Evolutionary conservation across 2,329 filamentous ascomycete genomes (phyloP), one percentile per base, ranked within the genome.

Genomic region (Exserohilum rostratum): DNA sequence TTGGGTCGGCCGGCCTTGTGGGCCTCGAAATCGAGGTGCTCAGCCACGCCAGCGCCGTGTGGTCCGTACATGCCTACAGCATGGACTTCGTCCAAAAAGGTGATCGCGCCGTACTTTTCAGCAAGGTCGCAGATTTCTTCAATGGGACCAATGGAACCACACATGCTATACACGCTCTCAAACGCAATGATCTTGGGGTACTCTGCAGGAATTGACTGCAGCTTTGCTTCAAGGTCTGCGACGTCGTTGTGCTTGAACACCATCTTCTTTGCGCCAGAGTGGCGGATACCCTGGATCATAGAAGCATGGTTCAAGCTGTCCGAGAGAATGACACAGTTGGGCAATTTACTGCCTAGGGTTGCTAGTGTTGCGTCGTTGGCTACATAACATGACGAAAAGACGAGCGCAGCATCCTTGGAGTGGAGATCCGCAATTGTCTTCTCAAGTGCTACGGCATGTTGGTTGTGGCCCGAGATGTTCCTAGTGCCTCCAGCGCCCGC

Each of bases 81-180:
- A 79, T 99, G 95, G 58, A 99, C 95, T 85, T 99, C 95, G 74
- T 99, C 95, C 73, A 97, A 82, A 77, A 99, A 99, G 67, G 95
- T 99, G 61, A 99, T 87, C 34, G 95, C 95, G 55, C 95, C 95
- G 74, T 99, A 99, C 81, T 96, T 97, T 60, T 98, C 93, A 9
- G 95, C 93, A 49, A 99, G 81, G 73, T 99, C 92, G 75, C 93
- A 98, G 59, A 99, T 98, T 72, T 89, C 89, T 78, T 93, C 91
- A 66, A 99, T 99, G 0, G 95, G 95, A 0, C 92, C 95, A 73
- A 99, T 91, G 13, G 92, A 96, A 60, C 95, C 95, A 73, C 95
- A 99, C 95, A 99, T 99, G 81, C 92, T 96, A 80, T 99, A 99
- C 3, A 99, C 95, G 27, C 92, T 96, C 79, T 99, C 95, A 63